Evolutionary conservation across 2,329 filamentous ascomycete genomes (phyloP).

Genomic region (Neophaeococcomyces aloes): DNA sequence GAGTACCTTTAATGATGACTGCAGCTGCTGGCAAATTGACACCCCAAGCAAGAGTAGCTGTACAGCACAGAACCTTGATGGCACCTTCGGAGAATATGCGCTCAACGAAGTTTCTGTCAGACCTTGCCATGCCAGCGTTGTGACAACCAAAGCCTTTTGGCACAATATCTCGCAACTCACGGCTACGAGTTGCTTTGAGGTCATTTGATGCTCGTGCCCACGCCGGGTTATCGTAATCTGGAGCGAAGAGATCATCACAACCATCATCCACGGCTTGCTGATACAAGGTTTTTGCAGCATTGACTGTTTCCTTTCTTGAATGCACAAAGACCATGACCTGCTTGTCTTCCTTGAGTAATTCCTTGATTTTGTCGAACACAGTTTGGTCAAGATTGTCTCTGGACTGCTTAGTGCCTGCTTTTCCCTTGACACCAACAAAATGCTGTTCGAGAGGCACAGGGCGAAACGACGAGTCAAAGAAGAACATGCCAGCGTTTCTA

Average conservation of each 20-base stretch:
- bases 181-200: slow-evolving; percentile 73
- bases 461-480: slow-evolving; percentile 91
- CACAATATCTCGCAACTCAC: slow-evolving; percentile 78
- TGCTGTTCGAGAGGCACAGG: slow-evolving; percentile 95
- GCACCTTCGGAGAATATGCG: slow-evolving; percentile 81
- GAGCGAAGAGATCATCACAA: slow-evolving; percentile 73
- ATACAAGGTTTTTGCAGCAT: slow-evolving; percentile 73
- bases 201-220: slow-evolving; percentile 74
- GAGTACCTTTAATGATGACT: slow-evolving; percentile 95
- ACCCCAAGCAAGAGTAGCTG: slow-evolving; percentile 94
- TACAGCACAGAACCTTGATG: slow-evolving; percentile 96
- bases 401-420: slow-evolving; percentile 66
- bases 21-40: slow-evolving; percentile 95
- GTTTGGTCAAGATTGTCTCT: slow-evolving; percentile 81
- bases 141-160: slow-evolving; percentile 89
- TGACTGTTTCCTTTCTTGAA: slow-evolving; percentile 84
- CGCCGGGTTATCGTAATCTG: slow-evolving; percentile 54
- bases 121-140: slow-evolving; percentile 90
- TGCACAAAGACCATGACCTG: slow-evolving; percentile 99
- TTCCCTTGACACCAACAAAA: slow-evolving; percentile 92
- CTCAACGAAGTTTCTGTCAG: slow-evolving; percentile 93
- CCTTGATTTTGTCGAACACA: slow-evolving; percentile 85
- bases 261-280: slow-evolving; percentile 76
- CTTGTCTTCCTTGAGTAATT: slow-evolving; percentile 85
- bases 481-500: slow-evolving; percentile 82